A percentile compares a stretch with the other conserved stretches of the same genome.
phyloP scores from a whole-genome alignment of 2,329 filamentous ascomycete species.

The Aureobasidium sp. region DNA sequence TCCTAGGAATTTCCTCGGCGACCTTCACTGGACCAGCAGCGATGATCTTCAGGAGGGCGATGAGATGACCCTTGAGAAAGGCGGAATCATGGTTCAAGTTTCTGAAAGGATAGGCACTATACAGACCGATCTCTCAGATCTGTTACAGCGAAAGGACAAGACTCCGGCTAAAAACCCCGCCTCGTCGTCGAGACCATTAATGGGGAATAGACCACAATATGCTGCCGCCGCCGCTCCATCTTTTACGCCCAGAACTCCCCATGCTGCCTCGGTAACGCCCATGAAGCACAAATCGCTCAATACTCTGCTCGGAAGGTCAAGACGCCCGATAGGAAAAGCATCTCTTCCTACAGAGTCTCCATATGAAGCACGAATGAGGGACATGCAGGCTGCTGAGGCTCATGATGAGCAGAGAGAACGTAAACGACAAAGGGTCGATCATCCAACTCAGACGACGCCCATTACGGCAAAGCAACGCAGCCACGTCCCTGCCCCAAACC shows the following conservation, averaged over 20 bases:
- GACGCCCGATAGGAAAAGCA: slow-evolving; percentile 57
- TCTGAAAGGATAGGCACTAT: slow-evolving; percentile 64
- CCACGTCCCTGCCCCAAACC: not conserved
- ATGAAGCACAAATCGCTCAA: slow-evolving; percentile 53
- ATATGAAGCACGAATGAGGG: slow-evolving; percentile 50
- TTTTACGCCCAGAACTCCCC: slow-evolving; percentile 34
- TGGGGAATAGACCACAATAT: slow-evolving; percentile 24
- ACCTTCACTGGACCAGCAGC: slow-evolving; percentile 70
- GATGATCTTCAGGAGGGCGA: slow-evolving; percentile 71
- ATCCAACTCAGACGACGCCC: not conserved
- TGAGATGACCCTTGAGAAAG: slow-evolving; percentile 70
- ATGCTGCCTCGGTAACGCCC: slow-evolving; percentile 30
- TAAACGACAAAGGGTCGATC: slow-evolving; percentile 34
- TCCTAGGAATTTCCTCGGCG: slow-evolving; percentile 71
- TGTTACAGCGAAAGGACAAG: slow-evolving; percentile 63
- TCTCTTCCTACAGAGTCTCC: slow-evolving; percentile 54
- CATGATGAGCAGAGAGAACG: slow-evolving; percentile 27
- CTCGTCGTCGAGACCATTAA: slow-evolving; percentile 22
- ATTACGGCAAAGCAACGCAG: not conserved
- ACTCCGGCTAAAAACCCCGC: slow-evolving; percentile 17
- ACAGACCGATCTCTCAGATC: slow-evolving; percentile 69
- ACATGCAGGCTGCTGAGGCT: slow-evolving; percentile 27
- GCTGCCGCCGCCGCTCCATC: slow-evolving; percentile 17
- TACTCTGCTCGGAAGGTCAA: slow-evolving; percentile 58
- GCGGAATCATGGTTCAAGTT: slow-evolving; percentile 71